Conservation (phyloP, 306 rosid species). For the Corylus heterophylla region DNA sequence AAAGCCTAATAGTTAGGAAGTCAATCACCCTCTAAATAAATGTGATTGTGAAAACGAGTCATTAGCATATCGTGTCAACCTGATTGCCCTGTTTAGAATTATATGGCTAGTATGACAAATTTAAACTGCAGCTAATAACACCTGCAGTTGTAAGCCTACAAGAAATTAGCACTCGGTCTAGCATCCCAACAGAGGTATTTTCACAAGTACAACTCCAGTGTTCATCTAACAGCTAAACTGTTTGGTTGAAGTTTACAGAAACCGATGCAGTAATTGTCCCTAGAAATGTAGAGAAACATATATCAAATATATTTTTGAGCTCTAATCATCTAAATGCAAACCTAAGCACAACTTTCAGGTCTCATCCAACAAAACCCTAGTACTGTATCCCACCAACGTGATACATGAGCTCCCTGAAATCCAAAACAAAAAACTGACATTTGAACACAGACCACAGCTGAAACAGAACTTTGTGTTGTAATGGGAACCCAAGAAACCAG, state of each 20-base stretch:
- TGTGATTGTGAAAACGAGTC: neutral
- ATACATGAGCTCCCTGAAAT: too few species aligned
- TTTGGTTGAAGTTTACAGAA: neutral
- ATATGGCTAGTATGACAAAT: neutral
- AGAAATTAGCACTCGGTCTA: neutral
- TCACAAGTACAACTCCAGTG: neutral
- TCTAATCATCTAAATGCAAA: neutral
- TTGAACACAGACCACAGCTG: too few species aligned
- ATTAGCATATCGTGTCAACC: slow-evolving; percentile 8
- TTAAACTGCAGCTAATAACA: neutral
- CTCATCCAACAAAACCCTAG: neutral
- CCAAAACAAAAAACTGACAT: too few species aligned
- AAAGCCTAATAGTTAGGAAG: neutral
- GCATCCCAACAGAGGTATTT: neutral
- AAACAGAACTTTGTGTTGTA: too few species aligned
- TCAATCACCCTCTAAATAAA: neutral
- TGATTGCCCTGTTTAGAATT: neutral
- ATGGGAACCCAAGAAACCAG: too few species aligned
- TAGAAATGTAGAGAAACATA: neutral
- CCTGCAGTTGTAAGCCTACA: neutral
- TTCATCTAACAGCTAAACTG: neutral
- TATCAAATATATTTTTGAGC: neutral
- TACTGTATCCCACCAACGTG: too few species aligned
- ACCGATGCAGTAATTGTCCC: neutral
- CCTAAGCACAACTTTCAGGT: neutral